Conservation (phyloP, 1,139 yeast species). For the Suhomyces taliae region DNA sequence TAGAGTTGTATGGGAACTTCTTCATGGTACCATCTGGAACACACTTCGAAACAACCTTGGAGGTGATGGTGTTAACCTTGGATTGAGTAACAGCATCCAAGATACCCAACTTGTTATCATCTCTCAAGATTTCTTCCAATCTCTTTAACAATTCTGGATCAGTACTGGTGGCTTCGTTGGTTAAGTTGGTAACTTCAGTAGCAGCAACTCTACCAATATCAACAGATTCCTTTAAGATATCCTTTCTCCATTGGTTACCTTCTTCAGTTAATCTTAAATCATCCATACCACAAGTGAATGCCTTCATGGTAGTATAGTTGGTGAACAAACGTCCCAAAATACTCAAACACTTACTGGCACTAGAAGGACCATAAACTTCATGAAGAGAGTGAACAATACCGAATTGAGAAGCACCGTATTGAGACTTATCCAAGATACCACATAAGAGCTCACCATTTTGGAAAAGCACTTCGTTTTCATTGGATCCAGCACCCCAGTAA, state of each 20-base stretch:
- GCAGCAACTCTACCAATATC: conserved; percentile 93
- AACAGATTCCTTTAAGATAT: conserved; percentile 71
- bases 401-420: conserved; percentile 96
- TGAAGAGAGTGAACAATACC: conserved; percentile 97
- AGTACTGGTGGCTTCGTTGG: conserved; percentile 46
- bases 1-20: conserved; percentile 90
- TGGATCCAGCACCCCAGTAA: conserved; percentile 87
- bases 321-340: conserved; percentile 94
- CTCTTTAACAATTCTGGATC: conserved; percentile 84
- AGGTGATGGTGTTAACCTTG: conserved; percentile 87
- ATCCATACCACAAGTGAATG: conserved; percentile 99
- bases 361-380: conserved; percentile 89
- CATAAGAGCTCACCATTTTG: conserved; percentile 81
- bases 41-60: conserved; percentile 90
- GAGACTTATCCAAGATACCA: conserved; percentile 96
- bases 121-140: conserved; percentile 92
- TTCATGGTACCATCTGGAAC: conserved; percentile 97
- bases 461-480: conserved; percentile 85
- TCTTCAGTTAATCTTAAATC: conserved; percentile 89
- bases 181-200: conserved; percentile 87
- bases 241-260: conserved; percentile 88
- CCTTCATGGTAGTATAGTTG: conserved; percentile 86
- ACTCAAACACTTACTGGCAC: conserved; percentile 87
- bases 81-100: conserved; percentile 95
- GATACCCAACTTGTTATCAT: conserved; percentile 87